A percentile compares a stretch with the other conserved stretches of the same genome.
phyloP scores from a whole-genome alignment of 148 eudicot genomes.

The Arbutus unedo region DNA sequence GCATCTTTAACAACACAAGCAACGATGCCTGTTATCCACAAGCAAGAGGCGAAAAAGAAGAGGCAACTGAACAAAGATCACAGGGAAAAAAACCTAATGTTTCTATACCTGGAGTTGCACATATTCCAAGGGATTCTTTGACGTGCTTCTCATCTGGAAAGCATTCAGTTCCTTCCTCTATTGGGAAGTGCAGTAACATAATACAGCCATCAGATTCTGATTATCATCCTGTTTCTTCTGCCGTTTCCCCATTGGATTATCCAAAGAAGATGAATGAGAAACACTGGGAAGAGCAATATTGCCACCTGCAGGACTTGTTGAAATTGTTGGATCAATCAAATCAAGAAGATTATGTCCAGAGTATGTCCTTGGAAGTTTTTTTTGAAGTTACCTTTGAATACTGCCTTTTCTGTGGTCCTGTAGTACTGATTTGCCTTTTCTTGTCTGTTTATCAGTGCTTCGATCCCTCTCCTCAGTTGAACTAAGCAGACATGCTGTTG shows the following conservation, averaged over 20 bases:
- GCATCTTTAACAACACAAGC: slow-evolving; percentile 28
- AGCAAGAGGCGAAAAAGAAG: slow-evolving; percentile 34
- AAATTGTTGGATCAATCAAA: slow-evolving; percentile 67
- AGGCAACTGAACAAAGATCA: slow-evolving; percentile 27
- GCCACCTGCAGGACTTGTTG: slow-evolving; percentile 57
- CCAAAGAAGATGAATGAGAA: slow-evolving; percentile 33
- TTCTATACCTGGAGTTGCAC: slow-evolving; percentile 34
- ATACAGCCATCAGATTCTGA: slow-evolving; percentile 27
- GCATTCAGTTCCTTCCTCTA: slow-evolving; percentile 40
- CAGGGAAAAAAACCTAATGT: slow-evolving; percentile 35
- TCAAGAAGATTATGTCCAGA: slow-evolving; percentile 63
- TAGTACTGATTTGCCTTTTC: slow-evolving; percentile 15
- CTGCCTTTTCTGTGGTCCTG: background rate
- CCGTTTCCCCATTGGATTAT: slow-evolving; percentile 26
- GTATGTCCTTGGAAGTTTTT: slow-evolving; percentile 38
- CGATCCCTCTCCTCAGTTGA: slow-evolving; percentile 70
- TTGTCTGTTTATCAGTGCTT: slow-evolving; percentile 53
- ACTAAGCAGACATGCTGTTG: slow-evolving; percentile 78
- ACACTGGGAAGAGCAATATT: slow-evolving; percentile 76
- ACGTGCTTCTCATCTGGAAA: slow-evolving; percentile 42
- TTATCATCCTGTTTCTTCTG: slow-evolving; percentile 27
- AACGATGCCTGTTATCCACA: slow-evolving; percentile 35
- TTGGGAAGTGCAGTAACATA: slow-evolving; percentile 31
- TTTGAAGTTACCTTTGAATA: slow-evolving; percentile 3
- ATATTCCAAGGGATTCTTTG: slow-evolving; percentile 31